Base-by-base conservation (phyloP, 2,329 filamentous ascomycete genomes). In the Colletotrichum spinosum region DNA sequence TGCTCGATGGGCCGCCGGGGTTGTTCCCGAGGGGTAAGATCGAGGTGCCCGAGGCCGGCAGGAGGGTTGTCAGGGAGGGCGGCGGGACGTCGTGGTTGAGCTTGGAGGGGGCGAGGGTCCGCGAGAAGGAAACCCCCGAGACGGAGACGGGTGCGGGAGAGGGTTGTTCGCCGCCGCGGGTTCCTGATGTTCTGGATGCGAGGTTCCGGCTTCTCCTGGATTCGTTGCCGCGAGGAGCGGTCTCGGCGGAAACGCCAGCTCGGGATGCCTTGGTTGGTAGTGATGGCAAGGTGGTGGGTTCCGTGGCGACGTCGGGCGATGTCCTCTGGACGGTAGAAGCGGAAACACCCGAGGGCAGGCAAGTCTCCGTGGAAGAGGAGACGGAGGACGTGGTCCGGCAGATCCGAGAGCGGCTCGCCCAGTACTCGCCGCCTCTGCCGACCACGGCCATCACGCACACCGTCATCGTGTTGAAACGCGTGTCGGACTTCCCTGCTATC, bases 61-160 rank as follows among this genome's bases (percentile, higher is more conserved):
- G 80, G 61, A 79, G 79, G 55, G 78, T 88, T 6, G 81, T 91
- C 6, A 79, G 77, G 42, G 92, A 92, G 70, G 92, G 91, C 45
- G 94, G 92, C 7, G 95, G 94, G 9, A 91, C 89, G 60, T 87
- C 88, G n/a, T 92, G 90, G 84, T 74, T 96, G 70, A 87, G 81
- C 72, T 82, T 97, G 67, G 79, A 75, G 13, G 79, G 82, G 9
- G 90, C 90, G 11, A 82, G 73, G 56, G 80, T 91, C 67, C 76
- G 80, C 65, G 77, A 80, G 17, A 85, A 84, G 70, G 37, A 48
- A 39, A 65, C 68, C 33, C 53, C 68, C 41, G 62, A 72, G 34
- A 44, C 46, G 13, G 62, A 72, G 34, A 44, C 46, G 13, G 49
- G 25, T 25, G 60, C 8, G 45, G 66, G 58, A 8, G 62, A 54